Conservation (phyloP, 176 grass and related monocot species). For the Phoenix dactylifera region DNA sequence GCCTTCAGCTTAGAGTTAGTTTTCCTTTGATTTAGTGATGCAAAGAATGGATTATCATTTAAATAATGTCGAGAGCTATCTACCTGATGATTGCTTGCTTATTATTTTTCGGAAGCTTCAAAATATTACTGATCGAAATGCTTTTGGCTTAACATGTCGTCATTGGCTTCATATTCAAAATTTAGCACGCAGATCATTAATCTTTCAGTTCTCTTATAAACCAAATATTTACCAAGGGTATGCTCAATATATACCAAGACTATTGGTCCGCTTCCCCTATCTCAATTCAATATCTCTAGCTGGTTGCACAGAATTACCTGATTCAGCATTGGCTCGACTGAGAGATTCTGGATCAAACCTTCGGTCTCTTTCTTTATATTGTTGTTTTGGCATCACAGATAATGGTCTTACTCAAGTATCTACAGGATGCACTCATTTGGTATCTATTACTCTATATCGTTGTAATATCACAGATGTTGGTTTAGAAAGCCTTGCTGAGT, state of each 20-base stretch:
- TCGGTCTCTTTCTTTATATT: constrained; percentile 71
- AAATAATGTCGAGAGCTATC: constrained; percentile 18
- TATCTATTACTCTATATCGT: constrained; percentile 58
- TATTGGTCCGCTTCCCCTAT: constrained; percentile 47
- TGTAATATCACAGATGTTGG: constrained; percentile 69
- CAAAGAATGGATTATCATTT: constrained; percentile 27
- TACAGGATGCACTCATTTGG: constrained; percentile 56
- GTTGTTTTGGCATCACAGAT: constrained; percentile 67
- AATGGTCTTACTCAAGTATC: constrained; percentile 39
- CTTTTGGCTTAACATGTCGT: constrained; percentile 82
- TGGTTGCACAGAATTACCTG: constrained; percentile 49
- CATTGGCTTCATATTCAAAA: constrained; percentile 78
- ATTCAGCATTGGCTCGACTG: constrained; percentile 36
- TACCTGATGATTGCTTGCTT: constrained; percentile 73
- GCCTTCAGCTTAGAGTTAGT: constrained; percentile 28
- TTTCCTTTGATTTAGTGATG: constrained; percentile 10
- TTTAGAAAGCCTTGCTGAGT: constrained; percentile 48
- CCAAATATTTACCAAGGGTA: constrained; percentile 45
- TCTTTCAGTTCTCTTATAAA: constrained; percentile 55
- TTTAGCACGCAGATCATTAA: constrained; percentile 45
- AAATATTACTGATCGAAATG: constrained; percentile 42
- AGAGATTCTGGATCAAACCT: constrained; percentile 41
- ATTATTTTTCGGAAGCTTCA: constrained; percentile 56
- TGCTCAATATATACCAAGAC: constrained; percentile 42
- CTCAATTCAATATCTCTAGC: constrained; percentile 52